Evolutionary conservation across 2,329 filamentous ascomycete species (phyloP).

Genomic region (Aspergillus chevalieri): DNA sequence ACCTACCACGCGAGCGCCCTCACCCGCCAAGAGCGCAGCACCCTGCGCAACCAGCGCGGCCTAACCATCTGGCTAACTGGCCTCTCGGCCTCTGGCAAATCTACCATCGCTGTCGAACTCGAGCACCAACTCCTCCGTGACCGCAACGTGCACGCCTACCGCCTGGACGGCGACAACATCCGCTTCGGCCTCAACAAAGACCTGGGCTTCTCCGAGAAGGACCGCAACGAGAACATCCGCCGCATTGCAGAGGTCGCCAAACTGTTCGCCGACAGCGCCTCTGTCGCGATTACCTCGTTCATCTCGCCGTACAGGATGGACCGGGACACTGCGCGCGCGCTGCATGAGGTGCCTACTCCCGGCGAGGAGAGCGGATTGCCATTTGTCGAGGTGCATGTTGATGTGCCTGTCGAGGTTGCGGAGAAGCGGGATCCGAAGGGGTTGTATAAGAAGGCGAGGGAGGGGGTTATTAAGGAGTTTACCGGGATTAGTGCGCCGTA

Average conservation of each 20-base stretch:
- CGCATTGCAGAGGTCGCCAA: slow-evolving; percentile 95
- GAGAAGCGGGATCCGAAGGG: slow-evolving; percentile 97
- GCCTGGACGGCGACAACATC: slow-evolving; percentile 96
- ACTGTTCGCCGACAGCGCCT: slow-evolving; percentile 85
- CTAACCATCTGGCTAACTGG: slow-evolving; percentile 98
- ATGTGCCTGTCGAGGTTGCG: slow-evolving; percentile 83
- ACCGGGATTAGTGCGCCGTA: slow-evolving; percentile 94
- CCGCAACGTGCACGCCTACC: slow-evolving; percentile 78
- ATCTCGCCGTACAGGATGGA: slow-evolving; percentile 92
- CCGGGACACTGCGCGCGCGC: slow-evolving; percentile 69
- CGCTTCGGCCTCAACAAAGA: slow-evolving; percentile 98
- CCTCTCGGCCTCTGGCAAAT: slow-evolving; percentile 93
- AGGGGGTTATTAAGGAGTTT: slow-evolving; percentile 93
- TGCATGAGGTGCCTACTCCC: slow-evolving; percentile 62
- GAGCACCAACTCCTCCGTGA: slow-evolving; percentile 79
- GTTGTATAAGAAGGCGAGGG: slow-evolving; percentile 91
- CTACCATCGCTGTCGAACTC: slow-evolving; percentile 90
- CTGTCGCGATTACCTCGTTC: slow-evolving; percentile 88
- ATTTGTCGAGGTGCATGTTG: slow-evolving; percentile 91
- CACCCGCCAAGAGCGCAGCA: slow-evolving; percentile 36
- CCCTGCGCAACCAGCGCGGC: slow-evolving; percentile 69
- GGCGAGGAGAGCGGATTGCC: slow-evolving; percentile 61
- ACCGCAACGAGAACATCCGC: slow-evolving; percentile 96
- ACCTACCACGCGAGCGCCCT: slow-evolving; percentile 41
- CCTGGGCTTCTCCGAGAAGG: slow-evolving; percentile 85